phyloP scores from a whole-genome alignment of 345 rosid species.

The Aegle marmelos region DNA sequence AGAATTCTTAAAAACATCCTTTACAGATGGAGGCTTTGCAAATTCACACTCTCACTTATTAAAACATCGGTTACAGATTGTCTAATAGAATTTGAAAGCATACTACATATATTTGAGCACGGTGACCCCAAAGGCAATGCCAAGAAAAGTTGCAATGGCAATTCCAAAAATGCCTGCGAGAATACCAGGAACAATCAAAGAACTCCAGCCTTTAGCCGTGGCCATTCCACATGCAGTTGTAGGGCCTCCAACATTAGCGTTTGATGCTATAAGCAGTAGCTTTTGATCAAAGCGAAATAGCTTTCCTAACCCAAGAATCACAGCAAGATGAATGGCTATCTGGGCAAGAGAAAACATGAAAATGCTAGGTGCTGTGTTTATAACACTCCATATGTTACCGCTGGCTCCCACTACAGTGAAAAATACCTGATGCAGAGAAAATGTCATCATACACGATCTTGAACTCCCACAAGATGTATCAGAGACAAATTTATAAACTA shows the following conservation, averaged over 20 bases:
- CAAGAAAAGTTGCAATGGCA: slow-evolving; percentile 75
- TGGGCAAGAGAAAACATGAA: slow-evolving; percentile 79
- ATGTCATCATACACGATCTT: background rate
- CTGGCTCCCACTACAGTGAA: slow-evolving; percentile 87
- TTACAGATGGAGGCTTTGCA: too few species aligned
- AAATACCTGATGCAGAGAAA: slow-evolving; percentile 48
- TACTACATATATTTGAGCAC: slow-evolving; percentile 50
- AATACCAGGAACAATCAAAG: slow-evolving; percentile 66
- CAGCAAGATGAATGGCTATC: slow-evolving; percentile 64
- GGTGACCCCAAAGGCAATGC: slow-evolving; percentile 50
- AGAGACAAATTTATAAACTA: background rate
- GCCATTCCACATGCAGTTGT: slow-evolving; percentile 96
- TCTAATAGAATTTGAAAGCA: too few species aligned
- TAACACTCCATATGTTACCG: slow-evolving; percentile 78
- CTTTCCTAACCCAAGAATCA: slow-evolving; percentile 79
- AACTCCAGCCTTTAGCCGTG: slow-evolving; percentile 79
- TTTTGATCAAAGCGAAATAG: slow-evolving; percentile 59
- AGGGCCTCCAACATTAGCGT: slow-evolving; percentile 92
- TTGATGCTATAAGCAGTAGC: slow-evolving; percentile 79
- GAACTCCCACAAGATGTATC: background rate
- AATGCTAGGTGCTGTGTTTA: slow-evolving; percentile 81
- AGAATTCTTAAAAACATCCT: too few species aligned
- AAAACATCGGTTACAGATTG: too few species aligned
- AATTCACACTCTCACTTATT: too few species aligned
- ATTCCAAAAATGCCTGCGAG: slow-evolving; percentile 80